phyloP scores from a whole-genome alignment of 495 filamentous ascomycete species.

The Aspergillus cavernicola region DNA sequence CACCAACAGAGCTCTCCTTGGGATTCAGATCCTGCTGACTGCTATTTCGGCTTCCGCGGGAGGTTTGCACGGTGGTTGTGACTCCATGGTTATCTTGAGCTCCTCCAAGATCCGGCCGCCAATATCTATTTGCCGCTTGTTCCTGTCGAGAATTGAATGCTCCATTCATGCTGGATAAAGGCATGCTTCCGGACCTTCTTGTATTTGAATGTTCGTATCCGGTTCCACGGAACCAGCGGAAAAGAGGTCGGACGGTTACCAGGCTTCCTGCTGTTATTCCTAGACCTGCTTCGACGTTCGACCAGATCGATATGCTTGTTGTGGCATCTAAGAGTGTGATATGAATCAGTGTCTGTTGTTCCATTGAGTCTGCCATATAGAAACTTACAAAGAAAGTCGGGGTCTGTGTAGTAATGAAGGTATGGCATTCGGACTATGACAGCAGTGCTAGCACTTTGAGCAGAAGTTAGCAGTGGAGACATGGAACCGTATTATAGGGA shows the following conservation, averaged over 20 bases:
- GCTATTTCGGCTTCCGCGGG: slow-evolving; percentile 28
- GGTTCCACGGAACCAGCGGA: slow-evolving; percentile 42
- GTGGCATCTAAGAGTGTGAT: slow-evolving; percentile 33
- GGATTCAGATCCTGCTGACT: slow-evolving; percentile 41
- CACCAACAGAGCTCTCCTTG: slow-evolving; percentile 16
- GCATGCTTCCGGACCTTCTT: slow-evolving; percentile 28
- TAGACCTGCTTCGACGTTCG: slow-evolving; percentile 42
- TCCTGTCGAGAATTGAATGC: slow-evolving; percentile 18
- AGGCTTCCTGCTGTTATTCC: slow-evolving; percentile 47
- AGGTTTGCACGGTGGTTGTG: slow-evolving; percentile 32
- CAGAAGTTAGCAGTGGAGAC: background rate
- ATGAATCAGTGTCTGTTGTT: slow-evolving; percentile 14
- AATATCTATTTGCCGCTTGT: slow-evolving; percentile 24
- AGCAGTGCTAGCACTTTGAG: slow-evolving; percentile 31
- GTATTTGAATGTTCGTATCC: slow-evolving; percentile 26
- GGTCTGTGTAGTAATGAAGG: slow-evolving; percentile 27
- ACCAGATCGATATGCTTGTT: slow-evolving; percentile 44
- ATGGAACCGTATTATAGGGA: background rate
- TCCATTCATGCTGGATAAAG: slow-evolving; percentile 33
- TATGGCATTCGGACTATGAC: slow-evolving; percentile 39
- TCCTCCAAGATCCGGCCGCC: slow-evolving; percentile 30
- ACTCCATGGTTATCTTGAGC: slow-evolving; percentile 25
- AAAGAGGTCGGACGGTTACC: slow-evolving; percentile 44
- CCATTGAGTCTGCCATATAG: background rate
- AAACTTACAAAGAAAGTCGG: slow-evolving; percentile 31